phyloP scores from a whole-genome alignment of 805 yeast genomes.

The Clavispora santaluciae region DNA sequence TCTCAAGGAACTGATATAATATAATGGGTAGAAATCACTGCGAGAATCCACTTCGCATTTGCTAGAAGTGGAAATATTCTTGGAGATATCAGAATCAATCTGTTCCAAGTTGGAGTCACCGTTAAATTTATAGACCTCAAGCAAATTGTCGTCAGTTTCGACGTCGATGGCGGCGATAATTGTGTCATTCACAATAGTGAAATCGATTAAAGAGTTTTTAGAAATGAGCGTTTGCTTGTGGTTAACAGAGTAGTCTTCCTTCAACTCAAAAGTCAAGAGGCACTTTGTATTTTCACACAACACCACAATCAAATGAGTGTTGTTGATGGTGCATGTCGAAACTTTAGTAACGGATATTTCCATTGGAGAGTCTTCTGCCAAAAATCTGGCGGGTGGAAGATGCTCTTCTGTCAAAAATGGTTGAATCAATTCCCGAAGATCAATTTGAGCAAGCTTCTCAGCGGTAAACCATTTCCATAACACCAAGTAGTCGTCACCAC shows the following conservation, averaged over 20 bases:
- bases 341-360: constrained; percentile 53
- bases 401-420: constrained; percentile 51
- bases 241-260: constrained; percentile 19
- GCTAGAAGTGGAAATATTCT: constrained; percentile 22
- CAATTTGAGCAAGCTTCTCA: constrained; percentile 43
- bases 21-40: constrained; percentile 44
- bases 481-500: constrained; percentile 77
- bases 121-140: constrained; percentile 18
- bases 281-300: constrained; percentile 49
- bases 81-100: constrained; percentile 12
- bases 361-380: constrained; percentile 43
- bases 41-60: constrained; percentile 30
- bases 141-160: constrained; percentile 22
- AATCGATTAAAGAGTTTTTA: constrained; percentile 24
- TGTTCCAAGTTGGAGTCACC: constrained; percentile 16
- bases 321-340: constrained; percentile 22
- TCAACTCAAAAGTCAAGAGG: constrained; percentile 34
- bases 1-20: constrained; percentile 45
- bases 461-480: constrained; percentile 74
- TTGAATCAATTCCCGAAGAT: constrained; percentile 37
- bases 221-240: constrained; percentile 29
- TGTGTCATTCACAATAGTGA: constrained; percentile 17
- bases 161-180: constrained; percentile 29
- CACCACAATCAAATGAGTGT: constrained; percentile 34
- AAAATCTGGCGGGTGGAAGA: constrained; percentile 60